Evolutionary conservation across 2,329 filamentous ascomycete genomes (phyloP).

Genomic region (Cladosporium sp.): DNA sequence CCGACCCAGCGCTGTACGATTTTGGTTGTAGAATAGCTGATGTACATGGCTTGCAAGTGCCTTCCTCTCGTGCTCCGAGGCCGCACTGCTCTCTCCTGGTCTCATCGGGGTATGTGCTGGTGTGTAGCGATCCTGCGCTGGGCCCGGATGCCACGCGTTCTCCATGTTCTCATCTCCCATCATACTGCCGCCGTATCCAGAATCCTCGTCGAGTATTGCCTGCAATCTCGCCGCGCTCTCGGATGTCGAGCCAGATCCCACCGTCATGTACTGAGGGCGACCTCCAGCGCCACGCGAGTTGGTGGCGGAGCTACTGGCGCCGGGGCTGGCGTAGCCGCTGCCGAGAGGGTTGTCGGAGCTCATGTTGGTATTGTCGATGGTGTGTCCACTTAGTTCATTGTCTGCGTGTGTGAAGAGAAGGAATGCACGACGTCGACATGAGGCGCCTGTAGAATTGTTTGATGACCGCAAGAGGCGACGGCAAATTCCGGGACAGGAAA

Average conservation of each 20-base stretch:
- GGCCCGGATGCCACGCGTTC: conserved; percentile 50
- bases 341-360: conserved; percentile 29
- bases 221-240: conserved; percentile 77
- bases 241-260: conserved; percentile 75
- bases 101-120: conserved; percentile 51
- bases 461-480: background rate
- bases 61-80: conserved; percentile 59
- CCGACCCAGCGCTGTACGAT: conserved; percentile 78
- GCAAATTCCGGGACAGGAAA: background rate
- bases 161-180: conserved; percentile 55
- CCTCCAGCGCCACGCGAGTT: conserved; percentile 21
- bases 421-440: background rate
- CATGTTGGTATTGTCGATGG: conserved; percentile 22
- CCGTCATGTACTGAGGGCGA: conserved; percentile 74
- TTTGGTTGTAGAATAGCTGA: conserved; percentile 92
- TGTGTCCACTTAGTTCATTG: conserved; percentile 2
- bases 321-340: conserved; percentile 23
- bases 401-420: conserved; percentile 2
- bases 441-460: background rate
- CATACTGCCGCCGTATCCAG: conserved; percentile 82
- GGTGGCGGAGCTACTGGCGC: conserved; percentile 24
- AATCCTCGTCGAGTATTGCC: conserved; percentile 78
- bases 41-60: conserved; percentile 77
- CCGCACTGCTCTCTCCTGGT: conserved; percentile 44
- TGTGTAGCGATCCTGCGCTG: conserved; percentile 54